These are phyloP conservation scores for Acmispon strigosus DNA, from an alignment of 306 rosid genomes.

Conservation along the genomic window DNA sequence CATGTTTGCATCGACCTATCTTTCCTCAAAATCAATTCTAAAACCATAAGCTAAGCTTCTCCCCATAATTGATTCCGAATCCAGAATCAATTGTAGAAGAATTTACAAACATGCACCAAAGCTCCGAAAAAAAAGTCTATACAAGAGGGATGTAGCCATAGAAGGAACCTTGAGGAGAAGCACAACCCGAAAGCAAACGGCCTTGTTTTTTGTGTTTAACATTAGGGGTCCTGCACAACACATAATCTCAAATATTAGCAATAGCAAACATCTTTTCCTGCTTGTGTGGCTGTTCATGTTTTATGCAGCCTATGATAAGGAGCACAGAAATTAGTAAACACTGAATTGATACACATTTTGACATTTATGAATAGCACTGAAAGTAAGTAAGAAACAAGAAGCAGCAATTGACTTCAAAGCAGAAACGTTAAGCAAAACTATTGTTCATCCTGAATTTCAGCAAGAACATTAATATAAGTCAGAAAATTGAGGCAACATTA, in stretches of 20 bases:
- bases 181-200: conserved; percentile 14
- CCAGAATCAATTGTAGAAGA: too few species aligned
- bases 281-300: background rate
- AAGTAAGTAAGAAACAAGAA: background rate
- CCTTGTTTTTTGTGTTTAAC: conserved; percentile 4
- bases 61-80: too few species aligned
- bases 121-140: background rate
- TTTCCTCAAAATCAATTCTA: too few species aligned
- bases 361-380: background rate
- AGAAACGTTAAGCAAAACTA: background rate
- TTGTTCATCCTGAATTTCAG: background rate
- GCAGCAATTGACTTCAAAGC: background rate
- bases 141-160: background rate
- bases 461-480: background rate
- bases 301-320: background rate
- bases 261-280: background rate
- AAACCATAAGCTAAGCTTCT: too few species aligned
- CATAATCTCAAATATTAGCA: conserved; percentile 13
- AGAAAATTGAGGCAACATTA: background rate
- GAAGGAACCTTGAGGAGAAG: conserved; percentile 46
- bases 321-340: background rate
- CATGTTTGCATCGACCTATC: too few species aligned
- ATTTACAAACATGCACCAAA: background rate
- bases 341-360: background rate
- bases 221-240: conserved; percentile 29